Conservation (phyloP, 805 yeast species). For the Lipomyces japonicus region DNA sequence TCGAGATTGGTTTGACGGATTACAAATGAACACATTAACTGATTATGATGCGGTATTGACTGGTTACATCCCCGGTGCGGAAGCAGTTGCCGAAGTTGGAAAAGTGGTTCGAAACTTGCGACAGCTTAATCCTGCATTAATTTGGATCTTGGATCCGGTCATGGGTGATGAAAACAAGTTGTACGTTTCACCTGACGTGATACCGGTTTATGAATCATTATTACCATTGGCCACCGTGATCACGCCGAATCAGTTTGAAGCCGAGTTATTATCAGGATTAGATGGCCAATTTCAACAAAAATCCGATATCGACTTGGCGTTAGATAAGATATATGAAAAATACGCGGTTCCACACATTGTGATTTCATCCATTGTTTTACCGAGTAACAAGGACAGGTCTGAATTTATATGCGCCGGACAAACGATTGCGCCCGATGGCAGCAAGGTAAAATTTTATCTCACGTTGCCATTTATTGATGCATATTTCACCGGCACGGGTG, state of each 20-base stretch:
- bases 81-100: conserved; percentile 50
- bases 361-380: conserved; percentile 53
- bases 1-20: conserved; percentile 51
- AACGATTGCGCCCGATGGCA: conserved; percentile 9
- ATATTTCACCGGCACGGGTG: conserved; percentile 95
- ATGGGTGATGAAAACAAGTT: conserved; percentile 84
- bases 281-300: conserved; percentile 39
- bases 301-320: conserved; percentile 11
- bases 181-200: conserved; percentile 59
- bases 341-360: conserved; percentile 59
- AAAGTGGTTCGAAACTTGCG: conserved; percentile 41
- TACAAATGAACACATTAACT: conserved; percentile 45
- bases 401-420: conserved; percentile 24
- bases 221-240: conserved; percentile 50
- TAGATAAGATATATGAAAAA: conserved; percentile 21
- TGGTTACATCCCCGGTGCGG: conserved; percentile 72
- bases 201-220: conserved; percentile 55
- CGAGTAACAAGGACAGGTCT: conserved; percentile 33
- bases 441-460: conserved; percentile 9
- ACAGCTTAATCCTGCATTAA: conserved; percentile 27
- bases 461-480: conserved; percentile 56
- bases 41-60: conserved; percentile 65
- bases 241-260: conserved; percentile 90
- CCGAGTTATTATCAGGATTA: conserved; percentile 62
- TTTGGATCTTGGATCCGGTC: conserved; percentile 84